phyloP scores from a whole-genome alignment of 2,329 filamentous ascomycete species.

The Neopestalotiopsis rosae region DNA sequence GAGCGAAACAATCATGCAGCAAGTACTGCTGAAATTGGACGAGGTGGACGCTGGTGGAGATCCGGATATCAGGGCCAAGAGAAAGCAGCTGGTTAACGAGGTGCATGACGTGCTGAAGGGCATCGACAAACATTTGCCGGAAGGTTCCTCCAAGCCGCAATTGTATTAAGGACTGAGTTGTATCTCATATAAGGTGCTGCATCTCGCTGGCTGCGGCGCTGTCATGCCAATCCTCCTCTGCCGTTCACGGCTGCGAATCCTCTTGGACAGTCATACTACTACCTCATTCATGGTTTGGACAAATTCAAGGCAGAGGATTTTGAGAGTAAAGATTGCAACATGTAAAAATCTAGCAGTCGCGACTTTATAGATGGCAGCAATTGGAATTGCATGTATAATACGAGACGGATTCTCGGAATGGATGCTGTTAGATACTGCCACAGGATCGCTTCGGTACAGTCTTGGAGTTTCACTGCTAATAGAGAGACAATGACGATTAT shows the following conservation, averaged over 20 bases:
- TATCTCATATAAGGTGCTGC: neutral
- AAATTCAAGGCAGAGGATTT: neutral
- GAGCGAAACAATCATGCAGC: conserved; percentile 76
- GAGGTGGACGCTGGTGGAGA: conserved; percentile 76
- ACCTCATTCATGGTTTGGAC: too few species aligned
- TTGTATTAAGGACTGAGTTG: neutral
- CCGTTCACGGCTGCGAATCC: too few species aligned
- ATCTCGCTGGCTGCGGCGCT: too few species aligned
- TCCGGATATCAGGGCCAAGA: conserved; percentile 63
- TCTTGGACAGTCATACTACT: too few species aligned
- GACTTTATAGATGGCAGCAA: neutral
- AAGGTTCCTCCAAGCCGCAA: conserved; percentile 20
- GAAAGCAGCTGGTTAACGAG: conserved; percentile 76
- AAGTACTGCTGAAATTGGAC: conserved; percentile 79
- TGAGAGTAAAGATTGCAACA: neutral
- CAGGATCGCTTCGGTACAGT: neutral
- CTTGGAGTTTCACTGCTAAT: neutral
- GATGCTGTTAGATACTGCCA: neutral
- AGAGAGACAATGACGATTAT: neutral
- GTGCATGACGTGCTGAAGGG: conserved; percentile 70
- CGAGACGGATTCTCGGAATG: neutral
- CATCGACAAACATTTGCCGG: conserved; percentile 57
- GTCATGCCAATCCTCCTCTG: too few species aligned
- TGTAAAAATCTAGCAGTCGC: neutral
- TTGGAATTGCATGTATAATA: neutral